Evolutionary conservation across 2,329 filamentous ascomycete species (phyloP).

Genomic region (Alternaria triticina): DNA sequence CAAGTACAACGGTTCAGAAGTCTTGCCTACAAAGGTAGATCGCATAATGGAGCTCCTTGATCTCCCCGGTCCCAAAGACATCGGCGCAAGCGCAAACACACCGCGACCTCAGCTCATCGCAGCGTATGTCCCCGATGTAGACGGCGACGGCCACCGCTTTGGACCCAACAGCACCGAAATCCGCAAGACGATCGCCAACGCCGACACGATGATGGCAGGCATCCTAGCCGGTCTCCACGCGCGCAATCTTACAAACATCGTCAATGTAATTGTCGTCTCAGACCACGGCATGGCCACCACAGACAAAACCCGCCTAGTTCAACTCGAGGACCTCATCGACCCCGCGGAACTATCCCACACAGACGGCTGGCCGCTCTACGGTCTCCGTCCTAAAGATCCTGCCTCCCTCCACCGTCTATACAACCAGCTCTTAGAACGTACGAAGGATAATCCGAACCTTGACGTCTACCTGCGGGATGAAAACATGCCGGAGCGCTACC

Average conservation of each 20-base stretch:
- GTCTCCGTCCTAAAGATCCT: conserved; percentile 78
- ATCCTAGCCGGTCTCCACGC: conserved; percentile 77
- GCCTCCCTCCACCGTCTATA: conserved; percentile 72
- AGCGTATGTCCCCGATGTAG: conserved; percentile 92
- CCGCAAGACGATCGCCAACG: conserved; percentile 74
- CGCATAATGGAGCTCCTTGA: conserved; percentile 85
- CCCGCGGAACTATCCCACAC: conserved; percentile 77
- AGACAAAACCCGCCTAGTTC: conserved; percentile 77
- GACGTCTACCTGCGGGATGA: conserved; percentile 86
- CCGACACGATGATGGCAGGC: conserved; percentile 80
- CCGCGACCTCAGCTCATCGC: conserved; percentile 88
- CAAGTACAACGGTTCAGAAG: conserved; percentile 80
- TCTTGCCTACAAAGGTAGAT: conserved; percentile 75
- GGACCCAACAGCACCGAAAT: conserved; percentile 97
- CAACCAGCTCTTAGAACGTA: conserved; percentile 60
- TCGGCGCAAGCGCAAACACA: conserved; percentile 53
- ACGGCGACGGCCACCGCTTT: conserved; percentile 83
- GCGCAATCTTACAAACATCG: conserved; percentile 84
- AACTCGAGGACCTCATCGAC: conserved; percentile 89
- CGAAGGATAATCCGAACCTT: conserved; percentile 69
- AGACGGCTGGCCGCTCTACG: conserved; percentile 94
- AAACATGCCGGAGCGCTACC: conserved; percentile 91
- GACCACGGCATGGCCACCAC: conserved; percentile 99
- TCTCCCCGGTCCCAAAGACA: conserved; percentile 72
- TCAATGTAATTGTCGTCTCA: conserved; percentile 95